Conservation (phyloP, 495 filamentous ascomycete genomes). For the Apiosordaria backusii region DNA sequence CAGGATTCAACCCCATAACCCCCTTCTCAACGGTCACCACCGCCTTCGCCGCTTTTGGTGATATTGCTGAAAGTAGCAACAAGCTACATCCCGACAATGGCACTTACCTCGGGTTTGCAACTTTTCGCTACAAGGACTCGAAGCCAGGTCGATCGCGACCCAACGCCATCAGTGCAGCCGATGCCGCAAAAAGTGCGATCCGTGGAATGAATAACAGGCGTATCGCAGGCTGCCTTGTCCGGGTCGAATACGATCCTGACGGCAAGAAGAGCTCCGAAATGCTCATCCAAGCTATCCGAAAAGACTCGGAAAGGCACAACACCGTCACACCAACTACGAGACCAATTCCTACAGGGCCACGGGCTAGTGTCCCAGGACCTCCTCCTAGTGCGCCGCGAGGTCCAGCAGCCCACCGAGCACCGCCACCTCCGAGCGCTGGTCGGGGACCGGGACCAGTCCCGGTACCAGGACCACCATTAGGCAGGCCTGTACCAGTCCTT, state of each 20-base stretch:
- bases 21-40: constrained; percentile 73
- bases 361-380: constrained; percentile 50
- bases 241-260: constrained; percentile 84
- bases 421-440: constrained; percentile 11
- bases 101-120: constrained; percentile 86
- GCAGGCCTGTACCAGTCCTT: constrained; percentile 20
- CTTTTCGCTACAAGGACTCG: constrained; percentile 80
- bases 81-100: constrained; percentile 90
- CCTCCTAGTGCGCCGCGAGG: constrained; percentile 84
- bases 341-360: constrained; percentile 42
- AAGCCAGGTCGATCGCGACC: constrained; percentile 45
- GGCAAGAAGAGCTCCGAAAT: constrained; percentile 72
- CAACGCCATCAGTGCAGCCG: constrained; percentile 59
- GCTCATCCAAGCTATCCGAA: constrained; percentile 64
- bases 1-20: constrained; percentile 87
- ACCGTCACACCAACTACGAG: constrained; percentile 30
- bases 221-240: constrained; percentile 69
- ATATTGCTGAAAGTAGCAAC: constrained; percentile 83
- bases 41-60: constrained; percentile 81
- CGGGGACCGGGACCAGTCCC: constrained; percentile 31
- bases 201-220: constrained; percentile 61
- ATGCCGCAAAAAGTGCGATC: constrained; percentile 75
- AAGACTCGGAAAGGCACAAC: constrained; percentile 60
- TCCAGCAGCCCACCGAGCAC: constrained; percentile 62
- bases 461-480: background rate